Evolutionary conservation across 78 protist genomes (phyloP).

Genomic region (Dictyostelium firmibasis): DNA sequence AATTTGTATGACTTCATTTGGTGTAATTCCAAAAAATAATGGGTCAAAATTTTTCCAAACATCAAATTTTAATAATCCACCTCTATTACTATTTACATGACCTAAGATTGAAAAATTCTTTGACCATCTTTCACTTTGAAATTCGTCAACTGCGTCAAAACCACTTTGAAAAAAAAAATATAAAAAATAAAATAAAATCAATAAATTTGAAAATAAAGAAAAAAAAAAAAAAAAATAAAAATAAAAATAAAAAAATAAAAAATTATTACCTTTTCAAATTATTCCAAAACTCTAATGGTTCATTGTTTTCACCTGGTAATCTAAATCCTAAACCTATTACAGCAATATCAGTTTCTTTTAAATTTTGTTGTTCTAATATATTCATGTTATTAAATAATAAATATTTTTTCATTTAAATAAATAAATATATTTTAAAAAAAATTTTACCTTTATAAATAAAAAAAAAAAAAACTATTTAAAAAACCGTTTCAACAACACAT

Average conservation of each 20-base stretch:
- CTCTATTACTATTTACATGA: not conserved
- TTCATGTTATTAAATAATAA: not conserved
- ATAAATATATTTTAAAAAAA: too few species aligned
- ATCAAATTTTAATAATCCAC: not conserved
- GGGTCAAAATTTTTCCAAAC: not conserved
- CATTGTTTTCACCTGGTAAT: not conserved
- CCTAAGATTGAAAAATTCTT: not conserved
- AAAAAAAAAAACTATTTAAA: too few species aligned
- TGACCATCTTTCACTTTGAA: not conserved
- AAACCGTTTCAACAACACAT: too few species aligned
- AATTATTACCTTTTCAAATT: not conserved
- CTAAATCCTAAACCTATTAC: not conserved
- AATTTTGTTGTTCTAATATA: not conserved
- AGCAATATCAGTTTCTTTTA: not conserved
- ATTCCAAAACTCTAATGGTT: not conserved
- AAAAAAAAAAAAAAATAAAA: too few species aligned
- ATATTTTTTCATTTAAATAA: too few species aligned
- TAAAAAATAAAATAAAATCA: too few species aligned
- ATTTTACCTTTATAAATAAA: not conserved
- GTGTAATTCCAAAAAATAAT: slow-evolving; percentile 26
- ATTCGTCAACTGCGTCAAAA: not conserved
- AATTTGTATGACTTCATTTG: slow-evolving; percentile 45
- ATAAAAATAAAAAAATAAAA: too few species aligned
- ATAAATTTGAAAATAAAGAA: too few species aligned
- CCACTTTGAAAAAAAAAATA: not conserved